Evolutionary conservation across 805 yeast genomes (phyloP).

Genomic region (Sugiyamaella qingdaonensis): DNA sequence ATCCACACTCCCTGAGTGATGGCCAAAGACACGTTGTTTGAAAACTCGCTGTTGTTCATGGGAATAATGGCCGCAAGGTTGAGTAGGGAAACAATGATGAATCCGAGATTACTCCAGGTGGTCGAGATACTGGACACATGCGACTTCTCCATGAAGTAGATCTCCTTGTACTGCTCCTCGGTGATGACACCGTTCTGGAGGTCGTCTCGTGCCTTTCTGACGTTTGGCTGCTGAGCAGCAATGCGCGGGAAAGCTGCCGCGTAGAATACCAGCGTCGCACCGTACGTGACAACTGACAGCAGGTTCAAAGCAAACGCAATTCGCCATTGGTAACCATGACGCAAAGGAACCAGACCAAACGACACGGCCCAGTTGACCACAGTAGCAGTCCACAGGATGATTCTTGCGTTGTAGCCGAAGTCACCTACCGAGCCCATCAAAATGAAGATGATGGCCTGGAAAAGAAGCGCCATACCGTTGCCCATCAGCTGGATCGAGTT

Average conservation of each 20-base stretch:
- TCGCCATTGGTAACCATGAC: slow-evolving; percentile 10
- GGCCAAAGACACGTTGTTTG: slow-evolving; percentile 14
- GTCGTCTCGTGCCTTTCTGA: slow-evolving; percentile 14
- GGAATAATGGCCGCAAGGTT: slow-evolving; percentile 16
- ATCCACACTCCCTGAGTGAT: slow-evolving; percentile 17
- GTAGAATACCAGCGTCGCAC: slow-evolving; percentile 14
- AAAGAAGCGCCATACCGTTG: slow-evolving; percentile 15
- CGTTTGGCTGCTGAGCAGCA: slow-evolving; percentile 17
- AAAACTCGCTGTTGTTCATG: slow-evolving; percentile 9
- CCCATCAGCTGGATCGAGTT: slow-evolving; percentile 14
- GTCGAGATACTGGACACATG: slow-evolving; percentile 17
- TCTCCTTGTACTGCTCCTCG: slow-evolving; percentile 10
- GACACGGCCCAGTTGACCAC: slow-evolving; percentile 15
- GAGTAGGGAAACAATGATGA: slow-evolving; percentile 8
- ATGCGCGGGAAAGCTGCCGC: slow-evolving; percentile 18
- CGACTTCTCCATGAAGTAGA: slow-evolving; percentile 12
- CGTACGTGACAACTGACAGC: slow-evolving; percentile 10
- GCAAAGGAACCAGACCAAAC: slow-evolving; percentile 13
- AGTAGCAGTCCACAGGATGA: slow-evolving; percentile 11
- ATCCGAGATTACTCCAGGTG: slow-evolving; percentile 18
- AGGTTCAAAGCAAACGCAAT: slow-evolving; percentile 13
- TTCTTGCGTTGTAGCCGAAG: slow-evolving; percentile 12
- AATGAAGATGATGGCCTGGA: slow-evolving; percentile 16
- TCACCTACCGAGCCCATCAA: slow-evolving; percentile 19
- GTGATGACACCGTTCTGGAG: slow-evolving; percentile 9